A percentile compares a stretch with the other conserved stretches of the same genome.
These are phyloP conservation scores for Neofusicoccum umdonicola DNA, from an alignment of 2,329 filamentous ascomycete species.

Conservation along the genomic window DNA sequence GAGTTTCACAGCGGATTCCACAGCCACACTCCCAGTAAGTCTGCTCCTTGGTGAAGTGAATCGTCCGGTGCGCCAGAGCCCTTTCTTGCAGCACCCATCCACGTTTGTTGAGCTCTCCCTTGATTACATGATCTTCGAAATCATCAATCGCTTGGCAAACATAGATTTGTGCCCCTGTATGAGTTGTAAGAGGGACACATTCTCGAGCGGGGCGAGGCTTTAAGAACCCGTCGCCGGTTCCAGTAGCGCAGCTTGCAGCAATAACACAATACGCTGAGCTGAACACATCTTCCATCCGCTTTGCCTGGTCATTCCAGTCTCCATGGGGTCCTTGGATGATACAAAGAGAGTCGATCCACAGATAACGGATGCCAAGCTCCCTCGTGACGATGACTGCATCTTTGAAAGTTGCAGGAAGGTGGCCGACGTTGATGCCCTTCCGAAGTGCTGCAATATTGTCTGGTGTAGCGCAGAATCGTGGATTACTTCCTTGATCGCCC, in stretches of 20 bases:
- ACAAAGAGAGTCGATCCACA: slow-evolving; percentile 26
- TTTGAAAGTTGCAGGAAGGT: slow-evolving; percentile 24
- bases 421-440: not conserved
- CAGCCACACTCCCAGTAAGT: slow-evolving; percentile 30
- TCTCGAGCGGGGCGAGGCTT: not conserved
- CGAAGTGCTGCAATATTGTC: not conserved
- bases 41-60: slow-evolving; percentile 29
- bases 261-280: slow-evolving; percentile 9
- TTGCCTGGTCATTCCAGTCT: slow-evolving; percentile 1
- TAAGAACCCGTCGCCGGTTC: not conserved
- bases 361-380: slow-evolving; percentile 20
- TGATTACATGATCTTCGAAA: slow-evolving; percentile 24
- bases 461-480: not conserved
- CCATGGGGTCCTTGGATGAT: slow-evolving; percentile 21
- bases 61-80: slow-evolving; percentile 26
- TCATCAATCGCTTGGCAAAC: slow-evolving; percentile 25
- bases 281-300: slow-evolving; percentile 17
- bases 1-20: slow-evolving; percentile 23
- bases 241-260: slow-evolving; percentile 11
- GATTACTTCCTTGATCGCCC: not conserved
- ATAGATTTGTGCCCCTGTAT: slow-evolving; percentile 3
- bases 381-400: slow-evolving; percentile 23
- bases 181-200: not conserved
- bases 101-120: slow-evolving; percentile 22
- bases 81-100: slow-evolving; percentile 32